These are phyloP conservation scores for Kluyveromyces aestuarii DNA, from an alignment of 805 yeast species.

Conservation along the genomic window DNA sequence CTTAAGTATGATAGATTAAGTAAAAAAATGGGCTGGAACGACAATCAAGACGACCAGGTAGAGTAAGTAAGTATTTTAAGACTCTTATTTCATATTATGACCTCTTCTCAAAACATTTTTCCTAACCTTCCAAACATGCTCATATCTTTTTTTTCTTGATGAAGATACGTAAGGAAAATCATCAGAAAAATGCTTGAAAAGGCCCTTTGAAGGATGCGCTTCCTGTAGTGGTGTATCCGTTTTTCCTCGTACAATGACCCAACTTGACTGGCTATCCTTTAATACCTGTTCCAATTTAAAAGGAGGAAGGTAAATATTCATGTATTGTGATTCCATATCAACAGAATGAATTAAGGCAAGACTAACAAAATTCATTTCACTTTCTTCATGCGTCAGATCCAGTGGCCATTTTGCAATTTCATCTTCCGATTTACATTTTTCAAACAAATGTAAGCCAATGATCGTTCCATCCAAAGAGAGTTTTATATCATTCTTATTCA, in stretches of 20 bases:
- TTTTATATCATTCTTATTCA: slow-evolving; percentile 28
- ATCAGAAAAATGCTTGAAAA: slow-evolving; percentile 11
- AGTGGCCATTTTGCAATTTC: slow-evolving; percentile 21
- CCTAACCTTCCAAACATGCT: slow-evolving; percentile 50
- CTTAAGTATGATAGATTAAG: slow-evolving; percentile 65
- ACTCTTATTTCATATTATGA: slow-evolving; percentile 19
- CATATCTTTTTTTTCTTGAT: slow-evolving; percentile 33
- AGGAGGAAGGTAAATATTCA: slow-evolving; percentile 52
- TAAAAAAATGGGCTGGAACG: slow-evolving; percentile 67
- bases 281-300: background rate
- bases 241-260: slow-evolving; percentile 50
- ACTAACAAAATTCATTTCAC: slow-evolving; percentile 9
- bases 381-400: slow-evolving; percentile 4
- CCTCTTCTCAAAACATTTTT: slow-evolving; percentile 44
- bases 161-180: slow-evolving; percentile 39
- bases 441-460: slow-evolving; percentile 24
- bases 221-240: slow-evolving; percentile 60
- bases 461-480: slow-evolving; percentile 30
- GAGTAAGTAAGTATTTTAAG: slow-evolving; percentile 4
- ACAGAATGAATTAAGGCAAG: slow-evolving; percentile 62
- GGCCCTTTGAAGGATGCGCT: slow-evolving; percentile 28
- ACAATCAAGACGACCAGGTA: slow-evolving; percentile 24
- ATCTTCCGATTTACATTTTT: slow-evolving; percentile 5
- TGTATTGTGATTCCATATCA: slow-evolving; percentile 27
- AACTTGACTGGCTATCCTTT: slow-evolving; percentile 9